Evolutionary conservation across 2,329 filamentous ascomycete genomes (phyloP).

Genomic region (Pestalotiopsis sp.): DNA sequence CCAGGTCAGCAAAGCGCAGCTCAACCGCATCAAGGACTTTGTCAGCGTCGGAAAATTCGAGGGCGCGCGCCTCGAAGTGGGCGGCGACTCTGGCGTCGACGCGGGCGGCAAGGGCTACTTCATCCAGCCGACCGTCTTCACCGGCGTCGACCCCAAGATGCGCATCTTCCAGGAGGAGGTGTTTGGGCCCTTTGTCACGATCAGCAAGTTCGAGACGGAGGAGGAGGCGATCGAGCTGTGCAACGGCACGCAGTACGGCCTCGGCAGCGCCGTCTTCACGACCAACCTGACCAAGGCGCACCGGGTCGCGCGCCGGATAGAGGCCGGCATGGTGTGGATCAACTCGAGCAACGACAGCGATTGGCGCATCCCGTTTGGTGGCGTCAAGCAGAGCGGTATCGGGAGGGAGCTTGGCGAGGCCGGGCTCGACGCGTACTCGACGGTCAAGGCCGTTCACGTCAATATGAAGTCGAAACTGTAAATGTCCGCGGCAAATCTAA

Average conservation of each 20-base stretch:
- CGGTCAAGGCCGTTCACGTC: constrained; percentile 16
- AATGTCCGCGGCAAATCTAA: not conserved
- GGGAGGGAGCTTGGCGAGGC: constrained; percentile 13
- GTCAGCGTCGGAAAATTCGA: constrained; percentile 71
- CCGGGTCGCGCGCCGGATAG: constrained; percentile 55
- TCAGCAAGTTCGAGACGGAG: constrained; percentile 43
- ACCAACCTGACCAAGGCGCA: constrained; percentile 54
- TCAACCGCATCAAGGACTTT: constrained; percentile 69
- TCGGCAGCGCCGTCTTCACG: constrained; percentile 64
- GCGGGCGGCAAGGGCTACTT: constrained; percentile 43
- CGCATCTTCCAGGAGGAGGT: constrained; percentile 48
- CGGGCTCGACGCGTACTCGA: constrained; percentile 14
- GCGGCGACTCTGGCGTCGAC: constrained; percentile 43
- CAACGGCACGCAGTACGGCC: constrained; percentile 59
- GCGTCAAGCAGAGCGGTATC: constrained; percentile 13
- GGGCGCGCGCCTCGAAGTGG: constrained; percentile 65
- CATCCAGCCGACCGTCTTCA: constrained; percentile 47
- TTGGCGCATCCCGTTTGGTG: constrained; percentile 12
- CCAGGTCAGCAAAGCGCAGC: constrained; percentile 71
- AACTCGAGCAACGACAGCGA: constrained; percentile 45
- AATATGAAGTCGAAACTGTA: constrained; percentile 11
- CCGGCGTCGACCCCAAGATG: constrained; percentile 43
- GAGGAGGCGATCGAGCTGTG: constrained; percentile 42
- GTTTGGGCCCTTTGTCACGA: constrained; percentile 46
- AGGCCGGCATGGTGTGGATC: constrained; percentile 61